Evolutionary conservation across 805 yeast species (phyloP).

Genomic region (Maudiozyma turicensis): DNA sequence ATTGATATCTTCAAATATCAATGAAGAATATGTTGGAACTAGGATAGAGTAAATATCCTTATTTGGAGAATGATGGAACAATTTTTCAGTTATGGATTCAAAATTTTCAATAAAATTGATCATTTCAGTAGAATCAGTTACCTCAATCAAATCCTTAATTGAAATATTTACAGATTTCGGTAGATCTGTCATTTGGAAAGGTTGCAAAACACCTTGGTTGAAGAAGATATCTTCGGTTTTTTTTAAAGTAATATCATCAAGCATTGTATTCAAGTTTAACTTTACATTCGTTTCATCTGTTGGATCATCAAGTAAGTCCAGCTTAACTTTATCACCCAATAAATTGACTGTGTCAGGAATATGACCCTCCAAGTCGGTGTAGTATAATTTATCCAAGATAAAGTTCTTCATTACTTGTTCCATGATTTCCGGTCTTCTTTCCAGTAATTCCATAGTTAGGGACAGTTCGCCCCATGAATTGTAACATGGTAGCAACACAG

Average conservation of each 20-base stretch:
- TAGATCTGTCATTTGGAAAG: slow-evolving; percentile 44
- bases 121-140: slow-evolving; percentile 42
- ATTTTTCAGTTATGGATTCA: slow-evolving; percentile 32
- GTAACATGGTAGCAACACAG: slow-evolving; percentile 70
- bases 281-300: slow-evolving; percentile 1
- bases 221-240: slow-evolving; percentile 59
- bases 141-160: slow-evolving; percentile 43
- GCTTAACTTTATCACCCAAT: slow-evolving; percentile 11
- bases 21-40: slow-evolving; percentile 56
- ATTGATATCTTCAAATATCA: slow-evolving; percentile 43
- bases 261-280: slow-evolving; percentile 13
- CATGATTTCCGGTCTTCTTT: slow-evolving; percentile 41
- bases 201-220: slow-evolving; percentile 78
- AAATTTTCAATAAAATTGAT: slow-evolving; percentile 37
- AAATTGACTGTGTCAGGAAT: slow-evolving; percentile 25
- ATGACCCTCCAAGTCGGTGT: slow-evolving; percentile 45
- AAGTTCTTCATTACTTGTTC: slow-evolving; percentile 45
- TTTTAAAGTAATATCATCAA: slow-evolving; percentile 15
- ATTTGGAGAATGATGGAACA: slow-evolving; percentile 22
- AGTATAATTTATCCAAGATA: slow-evolving; percentile 54
- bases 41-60: slow-evolving; percentile 48
- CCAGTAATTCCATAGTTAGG: slow-evolving; percentile 49
- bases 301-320: slow-evolving; percentile 5
- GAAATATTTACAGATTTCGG: slow-evolving; percentile 50
- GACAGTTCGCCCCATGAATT: slow-evolving; percentile 60